Base-by-base conservation (phyloP, 148 eudicot species). In the Vaccinium macrocarpon region DNA sequence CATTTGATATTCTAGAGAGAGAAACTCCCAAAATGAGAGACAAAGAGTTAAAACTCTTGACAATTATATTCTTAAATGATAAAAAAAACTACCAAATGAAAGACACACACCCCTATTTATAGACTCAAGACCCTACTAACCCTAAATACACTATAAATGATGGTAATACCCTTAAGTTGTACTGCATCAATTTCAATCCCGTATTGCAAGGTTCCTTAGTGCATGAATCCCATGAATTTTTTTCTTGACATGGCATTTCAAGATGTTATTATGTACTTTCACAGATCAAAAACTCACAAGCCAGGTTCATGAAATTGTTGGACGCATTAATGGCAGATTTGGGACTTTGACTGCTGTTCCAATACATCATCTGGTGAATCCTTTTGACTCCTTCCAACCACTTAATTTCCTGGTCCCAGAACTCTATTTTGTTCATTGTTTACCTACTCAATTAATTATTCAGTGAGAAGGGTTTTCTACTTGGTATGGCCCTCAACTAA, bases 301-400 rank as follows among this genome's bases (percentile, higher is more conserved):
- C 86, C 98, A 95, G 76, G 98, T 95, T 86, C 97, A 94, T 89
- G 98, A 95, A 89, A 95, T 95, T 82, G 97, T 95, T 80, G 98
- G 98, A 59, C 95, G 98, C 79, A 95, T 95, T 85, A 95, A 95
- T 83, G 98, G 98, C 70, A 92, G 94, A 89, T 95, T 95, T 86
- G 98, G 98, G 84, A 88, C 94, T 84, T 85, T 94, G 89, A 89
- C 91, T 74, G 90, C 93, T 32, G 98, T 95, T 81, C 98, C 98
- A 38, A 92, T 95, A 79, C 98, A 95, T 86, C 98, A 95, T 88
- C 90, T 95, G 95, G 98, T 95, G 74, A 85, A 92, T 84, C 51
- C 46, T 84, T 81, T 84, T 83, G 59, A 52, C 82, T 80, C 62
- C 61, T 29, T 77, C 73, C 59, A n/a, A 25, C 21, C 21, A 55